Percentiles rank a stretch among this genome's conserved stretches.
Conservation (phyloP, 176 grass and related monocot genomes). For the Carex littledalei region DNA sequence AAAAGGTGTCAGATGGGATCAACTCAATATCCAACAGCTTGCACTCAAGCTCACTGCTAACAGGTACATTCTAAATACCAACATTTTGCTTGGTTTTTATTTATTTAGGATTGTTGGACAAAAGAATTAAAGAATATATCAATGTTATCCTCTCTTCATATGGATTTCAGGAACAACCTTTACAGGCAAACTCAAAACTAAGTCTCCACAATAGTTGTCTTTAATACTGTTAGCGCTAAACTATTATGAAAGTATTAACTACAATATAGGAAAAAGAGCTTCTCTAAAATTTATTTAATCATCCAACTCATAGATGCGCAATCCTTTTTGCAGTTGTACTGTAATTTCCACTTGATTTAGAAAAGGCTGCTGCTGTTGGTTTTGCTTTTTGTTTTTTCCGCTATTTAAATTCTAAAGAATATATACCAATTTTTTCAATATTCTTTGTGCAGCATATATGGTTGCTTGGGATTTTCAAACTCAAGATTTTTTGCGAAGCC, state of each 20-base stretch:
- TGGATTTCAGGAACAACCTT: not conserved
- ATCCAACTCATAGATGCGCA: not conserved
- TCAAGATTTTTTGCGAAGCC: constrained; percentile 96
- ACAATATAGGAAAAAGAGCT: not conserved
- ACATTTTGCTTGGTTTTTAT: not conserved
- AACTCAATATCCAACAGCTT: constrained; percentile 96
- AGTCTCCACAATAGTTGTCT: not conserved
- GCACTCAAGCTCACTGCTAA: constrained; percentile 97
- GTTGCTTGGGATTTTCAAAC: constrained; percentile 93
- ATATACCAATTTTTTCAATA: constrained; percentile 33
- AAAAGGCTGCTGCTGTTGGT: not conserved
- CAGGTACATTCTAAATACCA: constrained; percentile 32
- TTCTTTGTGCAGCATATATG: constrained; percentile 70
- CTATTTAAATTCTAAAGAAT: constrained; percentile 13
- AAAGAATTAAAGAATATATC: not conserved
- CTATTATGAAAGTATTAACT: not conserved
- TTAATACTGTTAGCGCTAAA: not conserved
- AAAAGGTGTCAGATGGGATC: constrained; percentile 79
- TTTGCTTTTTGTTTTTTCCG: not conserved
- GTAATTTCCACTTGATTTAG: not conserved
- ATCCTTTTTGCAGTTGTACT: not conserved
- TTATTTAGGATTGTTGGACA: not conserved
- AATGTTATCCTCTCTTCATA: not conserved
- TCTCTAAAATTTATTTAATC: not conserved
- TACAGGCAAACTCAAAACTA: not conserved